Conservation (phyloP, 192 early-diverging fungal species). For the Podila verticillata region DNA sequence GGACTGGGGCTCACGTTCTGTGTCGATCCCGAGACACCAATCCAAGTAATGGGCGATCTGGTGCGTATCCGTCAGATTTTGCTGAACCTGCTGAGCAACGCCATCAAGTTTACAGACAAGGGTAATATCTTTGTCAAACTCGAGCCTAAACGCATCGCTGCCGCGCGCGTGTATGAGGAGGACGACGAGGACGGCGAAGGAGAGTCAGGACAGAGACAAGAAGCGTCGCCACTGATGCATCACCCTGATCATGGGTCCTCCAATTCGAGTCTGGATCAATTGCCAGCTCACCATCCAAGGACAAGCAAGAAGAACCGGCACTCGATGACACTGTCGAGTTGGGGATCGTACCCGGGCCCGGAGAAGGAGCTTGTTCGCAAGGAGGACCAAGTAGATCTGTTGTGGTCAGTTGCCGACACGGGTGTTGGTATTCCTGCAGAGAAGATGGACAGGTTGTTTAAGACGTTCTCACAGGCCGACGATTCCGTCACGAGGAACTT, state of each 20-base stretch:
- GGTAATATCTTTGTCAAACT: slow-evolving; percentile 54
- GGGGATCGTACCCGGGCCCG: neutral
- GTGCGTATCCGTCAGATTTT: slow-evolving; percentile 65
- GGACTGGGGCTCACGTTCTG: slow-evolving; percentile 40
- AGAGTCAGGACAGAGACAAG: neutral
- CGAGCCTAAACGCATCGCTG: slow-evolving; percentile 30
- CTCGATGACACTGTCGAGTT: slow-evolving; percentile 1
- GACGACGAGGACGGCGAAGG: slow-evolving; percentile 2
- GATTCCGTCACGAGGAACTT: slow-evolving; percentile 54
- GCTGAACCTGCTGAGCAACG: slow-evolving; percentile 63
- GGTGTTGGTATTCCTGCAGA: slow-evolving; percentile 52
- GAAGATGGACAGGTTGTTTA: slow-evolving; percentile 49
- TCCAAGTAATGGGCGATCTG: slow-evolving; percentile 57
- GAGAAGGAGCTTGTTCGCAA: slow-evolving; percentile 1
- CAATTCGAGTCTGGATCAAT: neutral
- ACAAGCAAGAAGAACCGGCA: slow-evolving; percentile 5
- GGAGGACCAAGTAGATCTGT: slow-evolving; percentile 21
- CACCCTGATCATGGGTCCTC: neutral
- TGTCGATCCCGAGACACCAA: slow-evolving; percentile 47
- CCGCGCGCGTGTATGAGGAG: slow-evolving; percentile 32
- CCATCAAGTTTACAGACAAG: slow-evolving; percentile 63
- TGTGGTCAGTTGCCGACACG: slow-evolving; percentile 52
- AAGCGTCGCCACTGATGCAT: neutral
- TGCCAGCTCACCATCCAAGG: neutral
- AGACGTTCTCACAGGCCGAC: slow-evolving; percentile 58